Percentiles rank a stretch among this genome's conserved stretches.
phyloP scores from a whole-genome alignment of 768 basidiomycete genomes.

The Auriscalpium vulgare region DNA sequence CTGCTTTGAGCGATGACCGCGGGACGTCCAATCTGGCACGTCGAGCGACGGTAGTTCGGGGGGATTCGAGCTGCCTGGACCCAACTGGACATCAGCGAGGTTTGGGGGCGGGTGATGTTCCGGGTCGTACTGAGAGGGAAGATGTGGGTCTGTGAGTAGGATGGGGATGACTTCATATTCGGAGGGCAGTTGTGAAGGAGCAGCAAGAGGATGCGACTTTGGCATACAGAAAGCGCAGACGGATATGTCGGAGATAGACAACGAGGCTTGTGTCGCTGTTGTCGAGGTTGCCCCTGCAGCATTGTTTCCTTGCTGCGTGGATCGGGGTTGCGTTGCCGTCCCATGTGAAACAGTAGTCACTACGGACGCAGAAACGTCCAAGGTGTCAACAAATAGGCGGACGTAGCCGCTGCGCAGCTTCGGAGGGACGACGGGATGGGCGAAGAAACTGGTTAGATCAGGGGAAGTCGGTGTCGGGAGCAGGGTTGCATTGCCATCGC shows the following conservation, averaged over 20 bases:
- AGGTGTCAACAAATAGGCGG: constrained; percentile 29
- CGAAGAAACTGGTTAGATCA: constrained; percentile 37
- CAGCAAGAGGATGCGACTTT: neutral
- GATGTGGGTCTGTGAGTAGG: constrained; percentile 64
- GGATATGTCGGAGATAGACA: constrained; percentile 46
- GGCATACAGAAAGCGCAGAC: constrained; percentile 41
- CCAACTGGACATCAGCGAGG: neutral
- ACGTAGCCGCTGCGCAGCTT: constrained; percentile 39
- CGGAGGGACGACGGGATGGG: constrained; percentile 53
- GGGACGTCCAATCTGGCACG: constrained; percentile 54
- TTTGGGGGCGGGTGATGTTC: constrained; percentile 33
- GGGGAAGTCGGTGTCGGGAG: too few relatives aligned
- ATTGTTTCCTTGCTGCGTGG: neutral
- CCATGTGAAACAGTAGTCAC: constrained; percentile 3
- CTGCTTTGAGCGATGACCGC: constrained; percentile 31
- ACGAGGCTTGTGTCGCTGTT: constrained; percentile 7
- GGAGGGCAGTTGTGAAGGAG: too few relatives aligned
- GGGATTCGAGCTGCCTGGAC: neutral
- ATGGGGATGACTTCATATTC: constrained; percentile 48
- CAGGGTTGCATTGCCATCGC: constrained; percentile 1
- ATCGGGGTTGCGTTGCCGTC: neutral
- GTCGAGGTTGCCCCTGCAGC: constrained; percentile 6
- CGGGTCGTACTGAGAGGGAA: constrained; percentile 48
- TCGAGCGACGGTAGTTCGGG: constrained; percentile 42
- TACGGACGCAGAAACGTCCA: constrained; percentile 14